A percentile compares a stretch with the other conserved stretches of the same genome.
These are phyloP conservation scores for Lichtheimia hyalospora DNA, from an alignment of 371 early-diverging fungal species.

Conservation along the genomic window DNA sequence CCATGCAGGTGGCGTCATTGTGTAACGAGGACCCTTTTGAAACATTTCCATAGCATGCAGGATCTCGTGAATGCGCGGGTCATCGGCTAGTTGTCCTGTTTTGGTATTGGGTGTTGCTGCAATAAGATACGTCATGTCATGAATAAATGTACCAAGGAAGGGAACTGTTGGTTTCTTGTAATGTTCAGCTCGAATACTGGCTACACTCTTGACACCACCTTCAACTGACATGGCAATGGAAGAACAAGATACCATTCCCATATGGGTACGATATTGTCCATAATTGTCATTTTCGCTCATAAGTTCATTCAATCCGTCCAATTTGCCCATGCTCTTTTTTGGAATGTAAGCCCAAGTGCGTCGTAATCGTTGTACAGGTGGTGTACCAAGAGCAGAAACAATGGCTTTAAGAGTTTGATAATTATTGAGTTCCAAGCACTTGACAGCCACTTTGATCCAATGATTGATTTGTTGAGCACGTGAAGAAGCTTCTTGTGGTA, in stretches of 20 bases:
- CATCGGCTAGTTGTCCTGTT: conserved; percentile 39
- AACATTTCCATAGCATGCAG: conserved; percentile 54
- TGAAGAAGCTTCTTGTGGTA: conserved; percentile 58
- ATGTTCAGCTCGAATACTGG: conserved; percentile 44
- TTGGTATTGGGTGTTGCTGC: conserved; percentile 54
- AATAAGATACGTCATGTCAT: conserved; percentile 76
- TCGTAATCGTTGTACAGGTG: conserved; percentile 75
- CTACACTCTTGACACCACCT: conserved; percentile 40
- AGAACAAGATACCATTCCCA: conserved; percentile 41
- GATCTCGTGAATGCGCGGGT: conserved; percentile 55
- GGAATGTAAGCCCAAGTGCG: conserved; percentile 77
- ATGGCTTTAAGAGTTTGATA: conserved; percentile 79
- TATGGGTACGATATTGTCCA: conserved; percentile 67
- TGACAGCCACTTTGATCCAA: conserved; percentile 78
- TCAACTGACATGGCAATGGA: conserved; percentile 8
- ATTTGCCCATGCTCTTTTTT: conserved; percentile 59
- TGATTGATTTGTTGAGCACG: conserved; percentile 67
- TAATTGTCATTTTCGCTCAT: conserved; percentile 78
- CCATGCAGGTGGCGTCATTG: conserved; percentile 47
- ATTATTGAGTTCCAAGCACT: conserved; percentile 66
- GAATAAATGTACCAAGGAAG: conserved; percentile 77
- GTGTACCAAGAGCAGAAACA: conserved; percentile 69
- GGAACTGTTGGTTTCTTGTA: conserved; percentile 67
- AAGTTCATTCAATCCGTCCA: conserved; percentile 61
- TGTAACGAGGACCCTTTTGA: conserved; percentile 64